These are phyloP conservation scores for Hordeum pubiflorum DNA, from an alignment of 202 grass and related monocot species.

Conservation along the genomic window DNA sequence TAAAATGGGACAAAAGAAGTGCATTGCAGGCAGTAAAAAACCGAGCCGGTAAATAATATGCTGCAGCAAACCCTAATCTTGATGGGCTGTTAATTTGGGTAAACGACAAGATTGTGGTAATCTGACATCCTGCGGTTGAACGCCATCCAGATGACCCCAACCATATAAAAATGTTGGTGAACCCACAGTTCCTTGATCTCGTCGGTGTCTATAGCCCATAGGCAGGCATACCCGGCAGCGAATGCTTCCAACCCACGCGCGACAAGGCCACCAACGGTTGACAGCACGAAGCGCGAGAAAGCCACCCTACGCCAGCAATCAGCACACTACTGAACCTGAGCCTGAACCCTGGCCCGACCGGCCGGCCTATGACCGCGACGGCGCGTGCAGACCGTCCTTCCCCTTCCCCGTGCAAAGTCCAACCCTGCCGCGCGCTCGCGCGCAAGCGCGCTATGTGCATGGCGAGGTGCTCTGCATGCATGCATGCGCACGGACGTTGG, in stretches of 20 bases:
- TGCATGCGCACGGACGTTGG: neutral
- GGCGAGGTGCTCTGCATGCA: neutral
- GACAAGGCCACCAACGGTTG: constrained; percentile 18
- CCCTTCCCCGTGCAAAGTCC: neutral
- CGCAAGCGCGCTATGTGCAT: neutral
- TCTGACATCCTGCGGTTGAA: neutral
- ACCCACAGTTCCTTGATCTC: neutral
- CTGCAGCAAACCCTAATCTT: neutral
- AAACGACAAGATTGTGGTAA: neutral
- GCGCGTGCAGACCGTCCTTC: neutral
- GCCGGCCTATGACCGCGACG: neutral
- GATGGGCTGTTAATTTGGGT: neutral
- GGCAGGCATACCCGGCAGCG: neutral
- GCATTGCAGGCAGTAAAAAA: neutral
- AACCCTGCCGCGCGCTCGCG: neutral
- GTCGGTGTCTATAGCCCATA: neutral
- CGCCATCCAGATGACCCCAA: neutral
- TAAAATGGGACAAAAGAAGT: neutral
- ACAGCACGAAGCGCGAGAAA: neutral
- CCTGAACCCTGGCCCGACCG: neutral
- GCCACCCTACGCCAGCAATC: neutral
- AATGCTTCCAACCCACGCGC: constrained; percentile 14
- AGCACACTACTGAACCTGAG: neutral
- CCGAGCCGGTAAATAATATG: neutral
- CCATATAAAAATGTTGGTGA: neutral